Evolutionary conservation across 2,329 filamentous ascomycete species (phyloP).

Genomic region (Penicillium sp.): DNA sequence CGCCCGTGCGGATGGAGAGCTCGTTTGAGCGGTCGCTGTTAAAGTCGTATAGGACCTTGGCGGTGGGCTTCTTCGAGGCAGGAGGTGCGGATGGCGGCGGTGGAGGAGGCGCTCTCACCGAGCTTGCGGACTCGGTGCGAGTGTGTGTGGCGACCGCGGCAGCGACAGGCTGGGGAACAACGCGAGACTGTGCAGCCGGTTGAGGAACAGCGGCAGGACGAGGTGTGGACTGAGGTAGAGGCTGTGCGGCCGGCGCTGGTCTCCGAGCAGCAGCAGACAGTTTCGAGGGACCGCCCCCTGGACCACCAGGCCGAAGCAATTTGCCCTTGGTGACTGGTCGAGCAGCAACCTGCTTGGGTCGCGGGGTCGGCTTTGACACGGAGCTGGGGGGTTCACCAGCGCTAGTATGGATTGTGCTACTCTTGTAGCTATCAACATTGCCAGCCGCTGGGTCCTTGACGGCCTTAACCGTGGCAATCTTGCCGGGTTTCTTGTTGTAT

Average conservation of each 20-base stretch:
- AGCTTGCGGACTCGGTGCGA: slow-evolving; percentile 55
- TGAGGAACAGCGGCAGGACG: slow-evolving; percentile 34
- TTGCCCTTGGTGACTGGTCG: slow-evolving; percentile 92
- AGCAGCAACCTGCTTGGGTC: slow-evolving; percentile 78
- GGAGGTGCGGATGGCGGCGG: slow-evolving; percentile 63
- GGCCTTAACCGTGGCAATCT: slow-evolving; percentile 83
- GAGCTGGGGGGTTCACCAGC: slow-evolving; percentile 81
- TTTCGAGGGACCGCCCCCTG: slow-evolving; percentile 74
- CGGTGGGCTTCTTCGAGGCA: slow-evolving; percentile 67
- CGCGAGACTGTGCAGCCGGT: slow-evolving; percentile 40
- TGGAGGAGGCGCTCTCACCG: slow-evolving; percentile 63
- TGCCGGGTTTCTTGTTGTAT: slow-evolving; percentile 97
- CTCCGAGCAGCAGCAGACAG: slow-evolving; percentile 46
- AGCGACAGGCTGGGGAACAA: slow-evolving; percentile 48
- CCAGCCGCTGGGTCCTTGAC: slow-evolving; percentile 76
- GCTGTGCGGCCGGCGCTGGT: slow-evolving; percentile 38
- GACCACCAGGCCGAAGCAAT: slow-evolving; percentile 86
- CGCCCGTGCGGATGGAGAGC: slow-evolving; percentile 72
- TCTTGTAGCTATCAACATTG: slow-evolving; percentile 85
- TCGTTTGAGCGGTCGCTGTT: slow-evolving; percentile 80
- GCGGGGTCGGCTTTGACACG: slow-evolving; percentile 77
- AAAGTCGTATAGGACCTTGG: slow-evolving; percentile 92
- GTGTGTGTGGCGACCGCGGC: slow-evolving; percentile 45
- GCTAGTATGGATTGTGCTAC: slow-evolving; percentile 80
- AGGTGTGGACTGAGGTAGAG: slow-evolving; percentile 34